A percentile compares a stretch with the other conserved stretches of the same genome.
These are phyloP conservation scores for Chenopodium suecicum DNA, from an alignment of 148 eudicot species.

Conservation along the genomic window DNA sequence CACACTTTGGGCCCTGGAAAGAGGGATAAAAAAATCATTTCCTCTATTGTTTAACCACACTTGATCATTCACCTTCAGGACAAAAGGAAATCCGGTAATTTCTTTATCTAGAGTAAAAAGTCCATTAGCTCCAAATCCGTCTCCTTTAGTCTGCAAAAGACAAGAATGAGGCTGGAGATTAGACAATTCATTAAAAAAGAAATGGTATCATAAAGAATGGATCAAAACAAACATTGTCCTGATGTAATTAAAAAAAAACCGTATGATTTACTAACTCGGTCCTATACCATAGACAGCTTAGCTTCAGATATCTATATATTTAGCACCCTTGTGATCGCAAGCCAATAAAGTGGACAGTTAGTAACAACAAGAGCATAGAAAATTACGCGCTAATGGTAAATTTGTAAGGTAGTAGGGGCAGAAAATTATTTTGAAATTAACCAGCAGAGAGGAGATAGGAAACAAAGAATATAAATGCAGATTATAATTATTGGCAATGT, in stretches of 20 bases:
- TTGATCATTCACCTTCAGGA: conserved; percentile 61
- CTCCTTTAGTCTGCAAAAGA: conserved; percentile 60
- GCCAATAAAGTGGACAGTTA: neutral
- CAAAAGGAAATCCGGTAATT: conserved; percentile 64
- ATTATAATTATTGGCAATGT: neutral
- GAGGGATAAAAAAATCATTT: conserved; percentile 69
- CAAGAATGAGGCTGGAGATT: neutral
- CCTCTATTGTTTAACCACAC: conserved; percentile 84
- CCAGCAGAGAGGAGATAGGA: neutral
- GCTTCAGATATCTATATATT: neutral
- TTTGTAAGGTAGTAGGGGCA: neutral
- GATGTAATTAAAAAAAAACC: too few species aligned
- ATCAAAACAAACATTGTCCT: neutral
- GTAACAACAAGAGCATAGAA: neutral
- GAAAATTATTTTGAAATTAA: neutral
- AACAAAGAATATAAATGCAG: neutral
- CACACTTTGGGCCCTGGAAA: conserved; percentile 34
- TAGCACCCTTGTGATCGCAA: neutral
- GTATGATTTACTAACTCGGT: neutral
- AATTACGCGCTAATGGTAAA: neutral
- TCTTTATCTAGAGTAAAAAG: conserved; percentile 55
- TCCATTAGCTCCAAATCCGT: conserved; percentile 52
- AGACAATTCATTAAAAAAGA: neutral
- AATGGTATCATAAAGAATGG: neutral
- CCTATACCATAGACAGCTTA: neutral